Percentiles rank a stretch among this genome's conserved stretches.
Conservation (phyloP, 768 basidiomycete species). For the Gautieria morchelliformis region DNA sequence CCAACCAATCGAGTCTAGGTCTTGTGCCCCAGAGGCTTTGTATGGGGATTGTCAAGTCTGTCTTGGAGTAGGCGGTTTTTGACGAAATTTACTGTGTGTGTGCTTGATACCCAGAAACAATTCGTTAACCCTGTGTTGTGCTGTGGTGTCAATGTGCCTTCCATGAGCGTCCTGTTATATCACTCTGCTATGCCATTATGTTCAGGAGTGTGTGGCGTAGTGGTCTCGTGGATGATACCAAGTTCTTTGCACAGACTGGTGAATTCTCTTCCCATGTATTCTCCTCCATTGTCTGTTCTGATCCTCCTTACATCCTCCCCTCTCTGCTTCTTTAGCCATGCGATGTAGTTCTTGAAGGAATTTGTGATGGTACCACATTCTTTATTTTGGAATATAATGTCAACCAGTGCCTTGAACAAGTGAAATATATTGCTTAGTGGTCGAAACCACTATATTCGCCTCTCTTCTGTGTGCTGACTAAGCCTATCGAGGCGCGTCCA, state of each 20-base stretch:
- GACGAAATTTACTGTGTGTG: neutral
- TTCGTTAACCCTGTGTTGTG: constrained; percentile 15
- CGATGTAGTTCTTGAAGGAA: neutral
- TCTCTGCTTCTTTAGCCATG: neutral
- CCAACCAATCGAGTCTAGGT: constrained; percentile 9
- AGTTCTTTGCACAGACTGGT: constrained; percentile 8
- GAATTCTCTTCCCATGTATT: constrained; percentile 20
- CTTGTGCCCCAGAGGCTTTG: constrained; percentile 16
- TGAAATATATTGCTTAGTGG: too few species aligned
- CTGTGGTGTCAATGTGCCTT: constrained; percentile 16
- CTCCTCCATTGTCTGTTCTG: constrained; percentile 19
- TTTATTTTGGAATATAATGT: too few species aligned
- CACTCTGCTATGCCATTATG: constrained; percentile 25
- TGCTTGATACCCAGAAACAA: constrained; percentile 11
- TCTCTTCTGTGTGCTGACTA: too few species aligned
- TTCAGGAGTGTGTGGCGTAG: constrained; percentile 18
- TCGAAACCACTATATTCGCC: too few species aligned
- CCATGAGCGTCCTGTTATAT: constrained; percentile 19
- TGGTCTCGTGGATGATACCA: constrained; percentile 18
- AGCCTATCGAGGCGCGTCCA: too few species aligned
- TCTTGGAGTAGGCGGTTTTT: neutral
- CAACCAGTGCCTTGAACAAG: too few species aligned
- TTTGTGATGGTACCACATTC: neutral
- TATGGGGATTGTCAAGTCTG: constrained; percentile 12
- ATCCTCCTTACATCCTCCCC: neutral